Evolutionary conservation across 1,284 basidiomycete species (phyloP).

Genomic region (Malassezia pachydermatis): DNA sequence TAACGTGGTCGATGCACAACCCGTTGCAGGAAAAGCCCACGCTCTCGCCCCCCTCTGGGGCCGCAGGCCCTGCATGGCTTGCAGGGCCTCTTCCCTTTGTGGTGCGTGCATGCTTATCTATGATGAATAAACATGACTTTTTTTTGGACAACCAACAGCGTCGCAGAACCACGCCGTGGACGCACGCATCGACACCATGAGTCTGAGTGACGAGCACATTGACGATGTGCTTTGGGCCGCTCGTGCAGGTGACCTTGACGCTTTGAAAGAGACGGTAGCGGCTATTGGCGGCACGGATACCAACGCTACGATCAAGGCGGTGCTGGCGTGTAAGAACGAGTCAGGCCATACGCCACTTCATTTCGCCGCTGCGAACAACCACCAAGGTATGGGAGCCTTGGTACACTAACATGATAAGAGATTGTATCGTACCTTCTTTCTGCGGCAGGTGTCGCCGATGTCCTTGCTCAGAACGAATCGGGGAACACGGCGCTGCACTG

Average conservation of each 20-base stretch:
- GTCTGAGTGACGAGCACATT: constrained; percentile 26
- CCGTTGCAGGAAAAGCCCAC: too few species aligned
- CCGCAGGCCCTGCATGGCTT: too few species aligned
- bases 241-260: constrained; percentile 36
- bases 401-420: neutral
- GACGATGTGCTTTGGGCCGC: constrained; percentile 44
- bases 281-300: constrained; percentile 15
- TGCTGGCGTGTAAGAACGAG: constrained; percentile 27
- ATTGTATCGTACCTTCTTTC: neutral
- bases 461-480: constrained; percentile 33
- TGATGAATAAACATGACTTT: too few species aligned
- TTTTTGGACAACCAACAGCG: too few species aligned
- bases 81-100: too few species aligned
- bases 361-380: constrained; percentile 41
- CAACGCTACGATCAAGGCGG: constrained; percentile 1
- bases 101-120: too few species aligned
- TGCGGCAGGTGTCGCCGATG: constrained; percentile 13
- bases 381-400: constrained; percentile 27
- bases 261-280: constrained; percentile 21
- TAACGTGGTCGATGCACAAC: too few species aligned
- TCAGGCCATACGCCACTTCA: constrained; percentile 34
- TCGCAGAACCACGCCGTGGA: too few species aligned
- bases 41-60: too few species aligned
- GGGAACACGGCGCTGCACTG: constrained; percentile 47
- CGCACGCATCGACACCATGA: too few species aligned